Evolutionary conservation across 495 filamentous ascomycete species (phyloP).

Genomic region (Lindgomyces ingoldianus): DNA sequence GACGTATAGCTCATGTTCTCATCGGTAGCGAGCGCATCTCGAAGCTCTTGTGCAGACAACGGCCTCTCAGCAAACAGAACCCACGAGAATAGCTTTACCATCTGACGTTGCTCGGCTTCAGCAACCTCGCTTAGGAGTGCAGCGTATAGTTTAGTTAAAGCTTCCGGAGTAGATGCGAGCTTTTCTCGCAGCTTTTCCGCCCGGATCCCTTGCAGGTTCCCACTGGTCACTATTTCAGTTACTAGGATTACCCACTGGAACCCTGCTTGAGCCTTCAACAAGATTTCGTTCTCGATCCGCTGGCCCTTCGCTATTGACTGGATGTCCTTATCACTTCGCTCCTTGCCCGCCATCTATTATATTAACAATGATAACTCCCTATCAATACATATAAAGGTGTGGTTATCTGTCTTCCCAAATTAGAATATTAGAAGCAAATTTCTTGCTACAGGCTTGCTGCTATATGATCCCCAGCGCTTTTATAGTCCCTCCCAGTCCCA

Average conservation of each 20-base stretch:
- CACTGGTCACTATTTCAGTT: neutral
- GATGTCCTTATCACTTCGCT: too few species aligned
- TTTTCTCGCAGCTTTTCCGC: conserved; percentile 6
- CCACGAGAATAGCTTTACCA: conserved; percentile 13
- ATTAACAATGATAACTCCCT: too few species aligned
- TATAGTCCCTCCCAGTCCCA: too few species aligned
- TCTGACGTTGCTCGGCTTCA: conserved; percentile 3
- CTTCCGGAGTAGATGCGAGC: conserved; percentile 4
- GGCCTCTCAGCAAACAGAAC: conserved; percentile 12
- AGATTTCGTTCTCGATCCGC: neutral
- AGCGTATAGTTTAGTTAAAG: neutral
- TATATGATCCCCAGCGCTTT: too few species aligned
- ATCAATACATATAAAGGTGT: too few species aligned
- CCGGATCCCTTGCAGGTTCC: neutral
- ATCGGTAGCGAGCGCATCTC: conserved; percentile 16
- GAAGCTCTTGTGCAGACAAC: conserved; percentile 9
- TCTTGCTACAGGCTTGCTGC: too few species aligned
- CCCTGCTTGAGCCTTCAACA: conserved; percentile 5
- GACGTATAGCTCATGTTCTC: conserved; percentile 2
- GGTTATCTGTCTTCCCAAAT: too few species aligned
- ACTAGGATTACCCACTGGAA: conserved; percentile 16
- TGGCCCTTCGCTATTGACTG: neutral
- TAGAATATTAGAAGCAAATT: too few species aligned
- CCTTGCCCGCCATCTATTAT: too few species aligned
- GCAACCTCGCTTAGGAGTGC: neutral